Evolutionary conservation across 495 filamentous ascomycete genomes (phyloP).

Genomic region (Penicillium lividum): DNA sequence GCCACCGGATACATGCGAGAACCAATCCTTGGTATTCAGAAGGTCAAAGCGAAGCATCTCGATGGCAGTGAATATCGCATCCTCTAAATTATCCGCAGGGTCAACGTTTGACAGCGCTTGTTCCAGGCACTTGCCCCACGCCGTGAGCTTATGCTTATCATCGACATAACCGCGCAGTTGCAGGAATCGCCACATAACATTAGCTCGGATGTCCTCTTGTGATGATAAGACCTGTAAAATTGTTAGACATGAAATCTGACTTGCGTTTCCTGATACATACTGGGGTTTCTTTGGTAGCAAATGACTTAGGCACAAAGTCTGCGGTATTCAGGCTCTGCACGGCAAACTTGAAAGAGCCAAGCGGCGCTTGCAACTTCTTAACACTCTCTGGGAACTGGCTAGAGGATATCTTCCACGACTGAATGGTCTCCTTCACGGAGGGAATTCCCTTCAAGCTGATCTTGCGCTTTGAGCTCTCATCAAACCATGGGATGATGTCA

Average conservation of each 20-base stretch:
- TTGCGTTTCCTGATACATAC: slow-evolving; percentile 25
- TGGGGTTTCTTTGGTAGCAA: slow-evolving; percentile 40
- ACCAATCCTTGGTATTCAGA: slow-evolving; percentile 65
- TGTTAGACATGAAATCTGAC: not conserved
- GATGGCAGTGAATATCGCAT: slow-evolving; percentile 72
- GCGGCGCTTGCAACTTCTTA: slow-evolving; percentile 40
- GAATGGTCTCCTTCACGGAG: slow-evolving; percentile 60
- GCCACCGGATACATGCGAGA: slow-evolving; percentile 59
- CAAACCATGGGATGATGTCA: slow-evolving; percentile 81
- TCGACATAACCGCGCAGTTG: slow-evolving; percentile 86
- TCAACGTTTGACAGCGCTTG: slow-evolving; percentile 64
- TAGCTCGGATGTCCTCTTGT: slow-evolving; percentile 71
- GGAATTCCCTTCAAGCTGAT: slow-evolving; percentile 66
- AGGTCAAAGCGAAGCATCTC: slow-evolving; percentile 77
- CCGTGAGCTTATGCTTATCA: slow-evolving; percentile 74
- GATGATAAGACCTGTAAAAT: slow-evolving; percentile 40
- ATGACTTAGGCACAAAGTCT: slow-evolving; percentile 67
- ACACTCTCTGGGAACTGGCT: slow-evolving; percentile 47
- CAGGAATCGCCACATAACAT: slow-evolving; percentile 83
- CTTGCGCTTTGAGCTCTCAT: slow-evolving; percentile 61
- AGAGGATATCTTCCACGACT: slow-evolving; percentile 71
- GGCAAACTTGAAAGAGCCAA: slow-evolving; percentile 48
- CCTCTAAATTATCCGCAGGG: slow-evolving; percentile 54
- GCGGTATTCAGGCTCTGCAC: slow-evolving; percentile 59
- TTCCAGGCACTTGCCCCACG: slow-evolving; percentile 79